Base-by-base conservation (phyloP, 106 monocot species). In the Dendrobium officinale region DNA sequence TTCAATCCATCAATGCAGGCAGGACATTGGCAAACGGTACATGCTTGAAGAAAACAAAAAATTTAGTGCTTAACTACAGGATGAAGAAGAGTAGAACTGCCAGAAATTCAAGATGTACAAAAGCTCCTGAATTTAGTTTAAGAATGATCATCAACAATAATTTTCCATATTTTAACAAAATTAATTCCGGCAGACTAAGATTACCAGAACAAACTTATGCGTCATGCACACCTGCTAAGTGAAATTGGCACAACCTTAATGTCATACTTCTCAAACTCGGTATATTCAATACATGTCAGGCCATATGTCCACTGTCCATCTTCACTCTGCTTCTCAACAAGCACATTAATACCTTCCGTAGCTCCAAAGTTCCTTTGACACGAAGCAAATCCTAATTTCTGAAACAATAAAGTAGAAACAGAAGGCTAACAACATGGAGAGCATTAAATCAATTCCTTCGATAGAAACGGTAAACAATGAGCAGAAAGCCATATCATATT, bases 371-470 rank as follows among this genome's bases (percentile, higher is more conserved):
- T 94, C 59, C 97, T 77, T 82, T 90, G 89, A 51, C 97, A 98
- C 1, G 94, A 94, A 29, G 97, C 94, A 87, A 98, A 98, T 77
- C 97, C 97, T 86, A 98, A 85, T 86, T 98, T 98, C 97, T 98
- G 88, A 82, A 85, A 75, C 59, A 86, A 45, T 70, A 74, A 80
- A 77, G 55, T 7, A 49, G 33, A 18, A 79, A 37, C 16, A 80
- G 18, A 79, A 76, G 66, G 58, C 17, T 27, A 17, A 70, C 3
- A 55, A 10, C 17, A 55, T 55, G 55, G 55, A 55, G 55, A 17
- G 55, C 17, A 55, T 55, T 55, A 55, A 55, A 2, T 55, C 55
- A 55, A 55, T 55, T 55, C 37, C 54, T 59, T 61, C 41, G 31
- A 24, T 54, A n/a, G 31, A 41, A 15, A 6, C 9, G 19, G 31